Conservation (phyloP, 2,329 filamentous ascomycete genomes). For the Sclerotinia minor region DNA sequence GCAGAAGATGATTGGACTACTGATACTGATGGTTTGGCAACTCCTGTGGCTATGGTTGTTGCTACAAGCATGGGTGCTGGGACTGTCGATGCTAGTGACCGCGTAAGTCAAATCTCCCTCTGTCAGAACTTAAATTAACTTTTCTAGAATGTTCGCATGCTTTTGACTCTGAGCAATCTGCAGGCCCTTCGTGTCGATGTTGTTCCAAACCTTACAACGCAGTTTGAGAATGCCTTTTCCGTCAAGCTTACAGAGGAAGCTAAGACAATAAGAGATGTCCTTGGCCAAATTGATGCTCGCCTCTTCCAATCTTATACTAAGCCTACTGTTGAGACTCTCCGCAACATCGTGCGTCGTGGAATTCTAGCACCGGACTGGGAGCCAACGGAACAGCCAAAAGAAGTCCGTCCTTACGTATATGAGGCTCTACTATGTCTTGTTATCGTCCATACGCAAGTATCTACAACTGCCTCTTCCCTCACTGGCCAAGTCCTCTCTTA, state of each 20-base stretch:
- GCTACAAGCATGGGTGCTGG: conserved; percentile 48
- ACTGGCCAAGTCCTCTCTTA: conserved; percentile 81
- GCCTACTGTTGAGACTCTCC: conserved; percentile 68
- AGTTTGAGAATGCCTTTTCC: conserved; percentile 92
- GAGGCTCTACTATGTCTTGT: conserved; percentile 82
- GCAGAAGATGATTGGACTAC: conserved; percentile 45
- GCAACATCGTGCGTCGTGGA: conserved; percentile 69
- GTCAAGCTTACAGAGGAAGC: conserved; percentile 93
- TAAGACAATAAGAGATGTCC: conserved; percentile 86
- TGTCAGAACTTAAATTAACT: conserved; percentile 37
- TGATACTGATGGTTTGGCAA: conserved; percentile 40
- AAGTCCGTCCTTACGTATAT: conserved; percentile 88
- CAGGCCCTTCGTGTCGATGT: conserved; percentile 77
- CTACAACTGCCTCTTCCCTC: conserved; percentile 73
- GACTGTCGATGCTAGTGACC: conserved; percentile 53
- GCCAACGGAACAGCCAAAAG: conserved; percentile 63
- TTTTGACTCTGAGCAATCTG: conserved; percentile 91
- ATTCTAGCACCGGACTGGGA: conserved; percentile 72
- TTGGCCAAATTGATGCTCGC: conserved; percentile 84
- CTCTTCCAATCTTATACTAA: conserved; percentile 92
- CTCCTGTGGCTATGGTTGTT: conserved; percentile 38
- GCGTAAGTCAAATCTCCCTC: conserved; percentile 44
- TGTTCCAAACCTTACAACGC: conserved; percentile 82
- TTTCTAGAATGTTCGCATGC: conserved; percentile 82
- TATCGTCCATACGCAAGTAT: conserved; percentile 86